Base-by-base conservation (phyloP, 495 filamentous ascomycete genomes). In the Hyaloscypha variabilis region DNA sequence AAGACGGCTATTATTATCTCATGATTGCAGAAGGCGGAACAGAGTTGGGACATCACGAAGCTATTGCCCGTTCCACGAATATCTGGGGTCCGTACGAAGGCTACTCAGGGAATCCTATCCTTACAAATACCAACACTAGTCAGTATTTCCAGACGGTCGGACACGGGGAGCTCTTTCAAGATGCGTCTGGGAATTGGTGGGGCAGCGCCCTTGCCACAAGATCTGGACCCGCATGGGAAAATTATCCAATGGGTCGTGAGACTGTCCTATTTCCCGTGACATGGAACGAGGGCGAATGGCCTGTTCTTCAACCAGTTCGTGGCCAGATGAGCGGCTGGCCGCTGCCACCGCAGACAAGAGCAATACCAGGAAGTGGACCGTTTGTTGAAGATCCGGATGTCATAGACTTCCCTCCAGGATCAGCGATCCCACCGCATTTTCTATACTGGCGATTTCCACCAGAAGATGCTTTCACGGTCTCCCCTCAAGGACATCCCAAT, bases 21-120 rank as follows among this genome's bases (percentile, higher is more conserved):
- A 79, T 91, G 61, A 86, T 85, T 8, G 87, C 87, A 0, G 88
- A 91, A 77, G 87, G 87, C 1, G 88, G 88, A 21, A 90, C 88
- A 0, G 84, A 78, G 4, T 71, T 86, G 17, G 76, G 78, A 25
- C 87, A 88, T 68, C 77, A 78, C 70, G 80, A 78, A 67, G 84
- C 69, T 55, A 87, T 85, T 75, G 83, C 76, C 28, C 71, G 81
- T 58, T 74, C 86, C 57, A 68, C 71, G 77, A 71, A 69, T 36
- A 71, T 85, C 19, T 72, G 68, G 8, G 88, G 87, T 1, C 88
- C 87, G 0, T 89, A 84, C 71, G 82, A 85, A 62, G 70, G 75
- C 8, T 77, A 82, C 62, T 75, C 78, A 0, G 31, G 46, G 0
- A 89, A 89, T 59, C 86, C 86, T 0, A 71, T 89, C 6, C 68